Percentiles rank a stretch among this genome's conserved stretches.
Conservation (phyloP, 805 yeast genomes). For the Zygotorulaspora florentina region DNA sequence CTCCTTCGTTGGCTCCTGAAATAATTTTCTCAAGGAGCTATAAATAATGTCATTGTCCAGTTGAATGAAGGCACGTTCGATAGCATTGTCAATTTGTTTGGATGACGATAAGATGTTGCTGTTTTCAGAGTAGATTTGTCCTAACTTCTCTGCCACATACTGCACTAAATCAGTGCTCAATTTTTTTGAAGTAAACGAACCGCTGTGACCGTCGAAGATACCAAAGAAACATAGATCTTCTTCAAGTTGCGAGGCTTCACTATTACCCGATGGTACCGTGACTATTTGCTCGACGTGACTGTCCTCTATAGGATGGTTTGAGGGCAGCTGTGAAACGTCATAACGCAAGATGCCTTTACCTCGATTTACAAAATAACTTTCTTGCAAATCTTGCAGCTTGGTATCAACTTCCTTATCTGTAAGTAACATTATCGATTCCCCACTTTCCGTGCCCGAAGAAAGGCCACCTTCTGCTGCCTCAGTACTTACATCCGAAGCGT, state of each 20-base stretch:
- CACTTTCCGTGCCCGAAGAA: not conserved
- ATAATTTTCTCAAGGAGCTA: constrained; percentile 63
- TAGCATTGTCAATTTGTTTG: constrained; percentile 71
- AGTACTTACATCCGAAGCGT: constrained; percentile 1
- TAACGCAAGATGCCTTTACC: constrained; percentile 86
- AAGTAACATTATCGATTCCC: constrained; percentile 43
- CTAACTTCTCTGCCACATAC: constrained; percentile 72
- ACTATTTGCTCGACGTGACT: constrained; percentile 81
- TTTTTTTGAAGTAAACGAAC: constrained; percentile 88
- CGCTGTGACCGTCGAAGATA: constrained; percentile 94
- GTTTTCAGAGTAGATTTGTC: constrained; percentile 44
- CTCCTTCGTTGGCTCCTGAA: constrained; percentile 59
- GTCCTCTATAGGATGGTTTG: constrained; percentile 93
- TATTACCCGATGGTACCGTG: constrained; percentile 54
- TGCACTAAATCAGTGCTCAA: constrained; percentile 74
- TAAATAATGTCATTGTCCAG: constrained; percentile 85
- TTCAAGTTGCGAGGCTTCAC: constrained; percentile 34
- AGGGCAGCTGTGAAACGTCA: constrained; percentile 84
- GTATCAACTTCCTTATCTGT: constrained; percentile 68
- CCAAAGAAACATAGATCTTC: constrained; percentile 93
- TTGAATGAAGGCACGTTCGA: constrained; percentile 72
- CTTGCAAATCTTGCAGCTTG: constrained; percentile 67
- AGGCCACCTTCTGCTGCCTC: not conserved
- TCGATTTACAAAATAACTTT: constrained; percentile 72
- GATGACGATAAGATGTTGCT: constrained; percentile 45